phyloP scores from a whole-genome alignment of 805 yeast species.

The Saccharomyces cerevisiae region DNA sequence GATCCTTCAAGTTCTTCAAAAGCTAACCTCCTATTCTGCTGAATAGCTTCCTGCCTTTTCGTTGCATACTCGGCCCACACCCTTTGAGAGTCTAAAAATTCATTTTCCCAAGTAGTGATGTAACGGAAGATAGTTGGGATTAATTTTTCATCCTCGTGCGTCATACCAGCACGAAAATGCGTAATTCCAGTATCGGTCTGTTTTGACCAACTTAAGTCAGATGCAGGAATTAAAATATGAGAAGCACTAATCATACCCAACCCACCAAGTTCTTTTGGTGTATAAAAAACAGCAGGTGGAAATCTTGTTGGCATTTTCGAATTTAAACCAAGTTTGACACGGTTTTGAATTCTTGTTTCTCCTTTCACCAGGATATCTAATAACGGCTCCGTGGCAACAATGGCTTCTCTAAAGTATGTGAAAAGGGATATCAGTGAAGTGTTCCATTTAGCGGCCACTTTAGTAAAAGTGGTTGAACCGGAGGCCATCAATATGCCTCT shows the following conservation, averaged over 20 bases:
- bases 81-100: slow-evolving; percentile 84
- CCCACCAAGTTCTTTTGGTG: slow-evolving; percentile 96
- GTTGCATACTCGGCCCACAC: slow-evolving; percentile 97
- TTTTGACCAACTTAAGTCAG: slow-evolving; percentile 83
- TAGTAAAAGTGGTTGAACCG: slow-evolving; percentile 91
- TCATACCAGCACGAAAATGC: slow-evolving; percentile 91
- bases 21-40: slow-evolving; percentile 76
- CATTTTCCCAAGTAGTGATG: slow-evolving; percentile 94
- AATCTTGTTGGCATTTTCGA: slow-evolving; percentile 98
- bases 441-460: slow-evolving; percentile 93
- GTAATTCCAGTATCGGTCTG: slow-evolving; percentile 93
- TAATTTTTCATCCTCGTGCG: slow-evolving; percentile 64
- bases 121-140: slow-evolving; percentile 93
- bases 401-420: slow-evolving; percentile 90
- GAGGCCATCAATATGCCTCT: slow-evolving; percentile 90
- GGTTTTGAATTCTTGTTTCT: slow-evolving; percentile 87
- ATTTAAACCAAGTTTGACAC: slow-evolving; percentile 89
- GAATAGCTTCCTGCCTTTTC: slow-evolving; percentile 77
- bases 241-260: slow-evolving; percentile 96
- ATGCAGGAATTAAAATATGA: slow-evolving; percentile 87
- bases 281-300: slow-evolving; percentile 97
- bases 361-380: slow-evolving; percentile 79
- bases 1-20: slow-evolving; percentile 89
- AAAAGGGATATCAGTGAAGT: slow-evolving; percentile 80
- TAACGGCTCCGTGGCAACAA: slow-evolving; percentile 68